Evolutionary conservation across 1,284 basidiomycete genomes (phyloP).

Genomic region (Cutaneotrichosporon daszewskae): DNA sequence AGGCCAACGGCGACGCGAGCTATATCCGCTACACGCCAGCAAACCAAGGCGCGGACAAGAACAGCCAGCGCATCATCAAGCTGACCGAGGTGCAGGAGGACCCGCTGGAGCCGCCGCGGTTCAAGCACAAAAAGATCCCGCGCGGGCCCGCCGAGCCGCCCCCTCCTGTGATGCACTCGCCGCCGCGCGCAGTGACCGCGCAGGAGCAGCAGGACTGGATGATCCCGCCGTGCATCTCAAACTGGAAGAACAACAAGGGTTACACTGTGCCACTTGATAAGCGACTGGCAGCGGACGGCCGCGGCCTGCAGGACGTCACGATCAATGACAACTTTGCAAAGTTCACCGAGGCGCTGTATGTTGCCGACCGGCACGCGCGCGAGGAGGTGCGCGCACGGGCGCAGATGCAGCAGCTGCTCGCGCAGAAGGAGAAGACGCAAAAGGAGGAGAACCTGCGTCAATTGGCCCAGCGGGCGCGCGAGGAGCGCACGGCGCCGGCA

Average conservation of each 20-base stretch:
- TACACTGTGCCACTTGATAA: conserved; percentile 99
- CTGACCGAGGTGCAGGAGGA: conserved; percentile 97
- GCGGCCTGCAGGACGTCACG: conserved; percentile 94
- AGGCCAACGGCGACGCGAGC: conserved; percentile 70
- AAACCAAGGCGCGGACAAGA: conserved; percentile 45
- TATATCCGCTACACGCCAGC: conserved; percentile 95
- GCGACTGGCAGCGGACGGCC: conserved; percentile 92
- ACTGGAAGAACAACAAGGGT: conserved; percentile 99
- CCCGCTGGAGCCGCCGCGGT: conserved; percentile 90
- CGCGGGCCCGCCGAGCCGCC: conserved; percentile 92
- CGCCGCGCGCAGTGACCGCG: conserved; percentile 89
- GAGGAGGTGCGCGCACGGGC: conserved; percentile 95
- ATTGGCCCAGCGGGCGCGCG: conserved; percentile 88
- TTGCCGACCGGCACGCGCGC: conserved; percentile 96
- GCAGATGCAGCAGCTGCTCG: conserved; percentile 96
- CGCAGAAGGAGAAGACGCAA: conserved; percentile 93
- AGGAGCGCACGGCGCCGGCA: conserved; percentile 59
- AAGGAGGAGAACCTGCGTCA: conserved; percentile 95
- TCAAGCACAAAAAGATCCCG: conserved; percentile 98
- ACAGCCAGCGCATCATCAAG: conserved; percentile 94
- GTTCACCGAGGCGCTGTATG: conserved; percentile 90
- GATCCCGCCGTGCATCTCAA: conserved; percentile 99
- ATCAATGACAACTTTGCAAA: conserved; percentile 99
- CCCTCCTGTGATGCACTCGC: conserved; percentile 91
- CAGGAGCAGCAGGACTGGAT: conserved; percentile 99